Evolutionary conservation across 139 green algal genomes (phyloP).

Genomic region (Tetraselmis striata): DNA sequence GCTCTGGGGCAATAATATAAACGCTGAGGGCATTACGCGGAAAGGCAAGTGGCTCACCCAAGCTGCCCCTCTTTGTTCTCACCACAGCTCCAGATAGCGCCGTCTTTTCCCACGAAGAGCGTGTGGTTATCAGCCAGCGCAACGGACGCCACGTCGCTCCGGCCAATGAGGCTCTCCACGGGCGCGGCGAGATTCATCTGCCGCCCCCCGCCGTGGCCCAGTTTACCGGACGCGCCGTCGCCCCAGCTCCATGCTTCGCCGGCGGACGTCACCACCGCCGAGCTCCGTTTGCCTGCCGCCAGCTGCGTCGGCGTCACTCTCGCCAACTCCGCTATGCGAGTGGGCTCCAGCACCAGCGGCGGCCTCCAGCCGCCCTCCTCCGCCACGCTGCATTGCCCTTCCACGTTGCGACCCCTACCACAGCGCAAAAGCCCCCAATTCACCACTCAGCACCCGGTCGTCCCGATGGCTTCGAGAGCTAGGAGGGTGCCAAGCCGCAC

Average conservation of each 20-base stretch:
- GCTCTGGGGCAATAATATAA: no score
- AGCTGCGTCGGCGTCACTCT: slow-evolving; percentile 17
- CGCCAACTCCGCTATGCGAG: slow-evolving; percentile 31
- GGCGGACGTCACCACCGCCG: slow-evolving; percentile 21
- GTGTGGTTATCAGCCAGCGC: slow-evolving; percentile 55
- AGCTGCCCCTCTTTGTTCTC: slow-evolving; percentile 45
- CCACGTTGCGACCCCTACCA: slow-evolving; percentile 50
- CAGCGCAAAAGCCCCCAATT: no score
- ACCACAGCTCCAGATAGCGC: slow-evolving; percentile 41
- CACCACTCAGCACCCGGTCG: no score
- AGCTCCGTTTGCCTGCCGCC: slow-evolving; percentile 33
- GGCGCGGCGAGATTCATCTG: slow-evolving; percentile 14
- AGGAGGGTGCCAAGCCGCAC: no score
- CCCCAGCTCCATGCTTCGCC: slow-evolving; percentile 54
- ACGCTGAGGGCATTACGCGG: no score
- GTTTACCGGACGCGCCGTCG: slow-evolving; percentile 47
- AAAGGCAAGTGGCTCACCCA: no score
- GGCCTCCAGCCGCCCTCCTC: no score
- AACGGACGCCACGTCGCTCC: slow-evolving; percentile 23
- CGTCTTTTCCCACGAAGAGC: slow-evolving; percentile 48
- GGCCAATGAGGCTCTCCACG: slow-evolving; percentile 52
- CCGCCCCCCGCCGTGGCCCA: slow-evolving; percentile 46
- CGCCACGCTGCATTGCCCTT: slow-evolving; percentile 46
- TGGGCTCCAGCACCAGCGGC: slow-evolving; percentile 36
- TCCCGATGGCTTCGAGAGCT: no score